Evolutionary conservation across 2,329 filamentous ascomycete genomes (phyloP).

Genomic region (Graphilbum sp.): DNA sequence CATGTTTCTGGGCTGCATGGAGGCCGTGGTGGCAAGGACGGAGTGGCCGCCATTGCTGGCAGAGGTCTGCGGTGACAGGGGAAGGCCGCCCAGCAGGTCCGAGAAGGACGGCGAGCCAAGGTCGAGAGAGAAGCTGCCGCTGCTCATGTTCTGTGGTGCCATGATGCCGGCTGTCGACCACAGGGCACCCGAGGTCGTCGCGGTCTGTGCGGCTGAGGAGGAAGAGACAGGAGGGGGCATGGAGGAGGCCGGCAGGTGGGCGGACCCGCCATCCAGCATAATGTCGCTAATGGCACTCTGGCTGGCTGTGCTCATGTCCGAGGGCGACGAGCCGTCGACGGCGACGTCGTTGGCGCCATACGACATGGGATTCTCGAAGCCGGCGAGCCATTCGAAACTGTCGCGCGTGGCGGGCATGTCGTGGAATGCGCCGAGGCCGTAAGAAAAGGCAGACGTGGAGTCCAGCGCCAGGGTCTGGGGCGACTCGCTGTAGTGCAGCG

Average conservation of each 20-base stretch:
- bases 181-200: slow-evolving; percentile 25
- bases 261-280: slow-evolving; percentile 69
- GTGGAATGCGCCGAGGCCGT: slow-evolving; percentile 13
- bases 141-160: slow-evolving; percentile 50
- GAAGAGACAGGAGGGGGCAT: slow-evolving; percentile 30
- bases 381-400: slow-evolving; percentile 65
- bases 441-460: slow-evolving; percentile 24
- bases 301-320: slow-evolving; percentile 86
- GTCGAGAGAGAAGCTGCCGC: slow-evolving; percentile 59
- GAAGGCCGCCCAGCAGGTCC: slow-evolving; percentile 55
- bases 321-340: slow-evolving; percentile 86
- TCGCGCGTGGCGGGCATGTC: slow-evolving; percentile 33
- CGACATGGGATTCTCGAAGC: slow-evolving; percentile 63
- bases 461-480: slow-evolving; percentile 50
- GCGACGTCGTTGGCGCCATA: slow-evolving; percentile 48
- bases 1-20: slow-evolving; percentile 17
- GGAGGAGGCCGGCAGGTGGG: slow-evolving; percentile 21
- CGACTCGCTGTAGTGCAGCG: slow-evolving; percentile 66
- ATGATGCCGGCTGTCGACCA: slow-evolving; percentile 52
- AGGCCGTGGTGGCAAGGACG: slow-evolving; percentile 36
- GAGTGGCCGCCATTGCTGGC: slow-evolving; percentile 31
- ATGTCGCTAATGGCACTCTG: slow-evolving; percentile 83
- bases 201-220: slow-evolving; percentile 22
- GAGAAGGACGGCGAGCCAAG: slow-evolving; percentile 59
- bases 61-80: slow-evolving; percentile 62